Evolutionary conservation across 495 filamentous ascomycete species (phyloP).

Genomic region (Daldinia bambusicola): DNA sequence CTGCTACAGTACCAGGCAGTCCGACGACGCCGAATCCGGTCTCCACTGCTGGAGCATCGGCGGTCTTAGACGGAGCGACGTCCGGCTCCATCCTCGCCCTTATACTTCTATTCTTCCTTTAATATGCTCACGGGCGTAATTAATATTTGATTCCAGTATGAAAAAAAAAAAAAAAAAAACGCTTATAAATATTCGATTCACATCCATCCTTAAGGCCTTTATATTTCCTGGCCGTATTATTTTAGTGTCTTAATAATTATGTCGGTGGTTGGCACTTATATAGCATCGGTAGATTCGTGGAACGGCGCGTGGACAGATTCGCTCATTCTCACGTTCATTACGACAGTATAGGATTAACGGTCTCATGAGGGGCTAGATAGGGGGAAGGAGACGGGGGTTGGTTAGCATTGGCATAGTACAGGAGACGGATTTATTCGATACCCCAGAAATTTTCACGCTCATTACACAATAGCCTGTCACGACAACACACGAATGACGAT

Average conservation of each 20-base stretch:
- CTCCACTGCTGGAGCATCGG: constrained; percentile 28
- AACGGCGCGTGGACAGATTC: constrained; percentile 6
- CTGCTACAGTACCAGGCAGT: constrained; percentile 23
- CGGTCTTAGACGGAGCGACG: not conserved
- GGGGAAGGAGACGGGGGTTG: no score
- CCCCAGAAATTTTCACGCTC: constrained; percentile 31
- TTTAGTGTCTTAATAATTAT: constrained; percentile 16
- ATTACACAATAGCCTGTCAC: constrained; percentile 24
- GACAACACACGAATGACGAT: constrained; percentile 16
- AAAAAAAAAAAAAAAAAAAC: not conserved
- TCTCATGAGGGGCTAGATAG: constrained; percentile 8
- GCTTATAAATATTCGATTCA: constrained; percentile 30
- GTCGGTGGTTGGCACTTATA: constrained; percentile 10
- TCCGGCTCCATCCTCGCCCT: constrained; percentile 24
- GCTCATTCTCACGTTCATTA: constrained; percentile 20
- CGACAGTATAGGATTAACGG: constrained; percentile 9
- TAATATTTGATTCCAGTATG: constrained; percentile 26
- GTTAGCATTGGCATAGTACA: constrained; percentile 20
- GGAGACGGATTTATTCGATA: constrained; percentile 25
- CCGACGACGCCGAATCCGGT: constrained; percentile 24
- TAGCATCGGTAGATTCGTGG: not conserved
- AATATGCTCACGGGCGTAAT: constrained; percentile 9
- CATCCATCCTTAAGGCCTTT: constrained; percentile 33
- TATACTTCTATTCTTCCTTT: constrained; percentile 30
- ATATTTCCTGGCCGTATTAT: constrained; percentile 11